Percentiles rank a stretch among this genome's conserved stretches.
These are phyloP conservation scores for Malassezia equina DNA, from an alignment of 1,284 basidiomycete species.

Conservation along the genomic window DNA sequence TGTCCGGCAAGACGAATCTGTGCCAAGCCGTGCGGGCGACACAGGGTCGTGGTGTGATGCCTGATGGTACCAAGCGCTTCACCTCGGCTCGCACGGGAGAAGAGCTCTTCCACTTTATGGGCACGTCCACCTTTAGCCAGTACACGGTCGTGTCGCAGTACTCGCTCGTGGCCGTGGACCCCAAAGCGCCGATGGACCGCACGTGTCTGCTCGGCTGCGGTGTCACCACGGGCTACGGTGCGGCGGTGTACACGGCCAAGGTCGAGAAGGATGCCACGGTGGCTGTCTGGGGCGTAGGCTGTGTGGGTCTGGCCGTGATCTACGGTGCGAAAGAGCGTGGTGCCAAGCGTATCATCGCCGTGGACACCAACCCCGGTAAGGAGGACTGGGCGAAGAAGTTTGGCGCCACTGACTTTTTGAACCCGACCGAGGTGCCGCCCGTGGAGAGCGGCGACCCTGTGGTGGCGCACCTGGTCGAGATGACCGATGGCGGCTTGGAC, in stretches of 20 bases:
- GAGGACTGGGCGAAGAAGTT: slow-evolving; percentile 73
- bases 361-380: slow-evolving; percentile 85
- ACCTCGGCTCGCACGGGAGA: slow-evolving; percentile 64
- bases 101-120: slow-evolving; percentile 91
- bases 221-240: slow-evolving; percentile 93
- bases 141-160: slow-evolving; percentile 98
- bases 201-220: slow-evolving; percentile 88
- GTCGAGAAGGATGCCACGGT: slow-evolving; percentile 60
- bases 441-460: slow-evolving; percentile 52
- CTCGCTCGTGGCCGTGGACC: slow-evolving; percentile 80
- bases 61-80: slow-evolving; percentile 84
- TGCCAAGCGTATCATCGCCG: slow-evolving; percentile 76
- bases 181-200: slow-evolving; percentile 78
- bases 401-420: slow-evolving; percentile 93
- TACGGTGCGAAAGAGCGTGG: slow-evolving; percentile 64
- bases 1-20: slow-evolving; percentile 87
- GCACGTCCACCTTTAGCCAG: slow-evolving; percentile 93
- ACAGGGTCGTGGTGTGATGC: slow-evolving; percentile 94
- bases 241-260: slow-evolving; percentile 58
- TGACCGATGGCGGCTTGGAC: slow-evolving; percentile 93
- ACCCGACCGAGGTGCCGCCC: slow-evolving; percentile 61
- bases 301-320: slow-evolving; percentile 79
- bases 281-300: slow-evolving; percentile 89
- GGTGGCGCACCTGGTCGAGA: slow-evolving; percentile 78
- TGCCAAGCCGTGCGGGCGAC: slow-evolving; percentile 66